Evolutionary conservation across 108 stramenopile species (phyloP).

Genomic region (Fragilariopsis cylindrus): DNA sequence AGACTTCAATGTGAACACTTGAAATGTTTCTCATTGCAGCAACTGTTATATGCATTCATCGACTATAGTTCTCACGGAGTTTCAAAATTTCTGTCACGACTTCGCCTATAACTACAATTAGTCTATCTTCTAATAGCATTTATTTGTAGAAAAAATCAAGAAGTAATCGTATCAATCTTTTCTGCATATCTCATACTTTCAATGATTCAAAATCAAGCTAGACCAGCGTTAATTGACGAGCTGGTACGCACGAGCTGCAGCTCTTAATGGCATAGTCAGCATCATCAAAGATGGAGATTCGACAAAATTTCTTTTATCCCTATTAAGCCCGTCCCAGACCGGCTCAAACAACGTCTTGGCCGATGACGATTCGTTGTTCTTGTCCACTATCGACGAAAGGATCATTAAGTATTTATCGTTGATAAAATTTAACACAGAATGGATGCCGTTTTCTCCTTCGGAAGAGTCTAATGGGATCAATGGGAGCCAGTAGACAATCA

Average conservation of each 20-base stretch:
- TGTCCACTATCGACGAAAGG: conserved; percentile 42
- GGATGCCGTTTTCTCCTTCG: conserved; percentile 12
- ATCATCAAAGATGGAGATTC: conserved; percentile 54
- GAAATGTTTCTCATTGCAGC: too few species aligned
- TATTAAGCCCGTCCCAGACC: conserved; percentile 38
- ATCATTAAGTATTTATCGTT: conserved; percentile 45
- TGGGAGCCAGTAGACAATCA: conserved; percentile 59
- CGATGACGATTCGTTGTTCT: conserved; percentile 17
- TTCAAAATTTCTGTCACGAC: background rate
- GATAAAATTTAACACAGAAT: conserved; percentile 43
- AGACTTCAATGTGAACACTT: too few species aligned
- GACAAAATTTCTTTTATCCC: conserved; percentile 38
- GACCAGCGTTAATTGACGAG: background rate
- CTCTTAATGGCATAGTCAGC: conserved; percentile 58
- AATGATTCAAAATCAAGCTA: background rate
- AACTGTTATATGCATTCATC: background rate
- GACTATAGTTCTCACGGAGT: background rate
- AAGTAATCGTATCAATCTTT: background rate
- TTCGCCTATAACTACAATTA: too few species aligned
- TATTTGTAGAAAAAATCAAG: too few species aligned
- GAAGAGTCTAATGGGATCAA: conserved; percentile 21
- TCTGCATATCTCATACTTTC: background rate
- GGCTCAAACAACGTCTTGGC: conserved; percentile 30
- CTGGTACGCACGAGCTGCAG: conserved; percentile 45
- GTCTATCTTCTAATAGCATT: too few species aligned